phyloP scores from a whole-genome alignment of 495 filamentous ascomycete genomes.

The Neurospora sp. region DNA sequence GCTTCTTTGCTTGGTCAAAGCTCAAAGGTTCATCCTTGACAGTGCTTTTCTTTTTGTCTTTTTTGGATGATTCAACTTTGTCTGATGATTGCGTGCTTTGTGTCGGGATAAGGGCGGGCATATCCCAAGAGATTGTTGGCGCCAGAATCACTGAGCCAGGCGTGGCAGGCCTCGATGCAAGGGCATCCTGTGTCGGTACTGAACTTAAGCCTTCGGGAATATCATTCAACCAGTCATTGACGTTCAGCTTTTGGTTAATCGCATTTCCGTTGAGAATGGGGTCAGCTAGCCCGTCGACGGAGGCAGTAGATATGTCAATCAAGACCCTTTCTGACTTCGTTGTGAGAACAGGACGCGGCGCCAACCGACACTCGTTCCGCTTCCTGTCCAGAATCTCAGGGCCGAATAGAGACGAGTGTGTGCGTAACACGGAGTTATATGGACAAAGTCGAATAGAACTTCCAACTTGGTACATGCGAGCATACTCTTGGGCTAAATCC shows the following conservation, averaged over 20 bases:
- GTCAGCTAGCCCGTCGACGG: background rate
- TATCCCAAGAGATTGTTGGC: slow-evolving; percentile 1
- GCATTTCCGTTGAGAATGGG: background rate
- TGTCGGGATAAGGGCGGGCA: slow-evolving; percentile 6
- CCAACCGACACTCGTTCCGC: background rate
- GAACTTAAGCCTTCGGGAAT: background rate
- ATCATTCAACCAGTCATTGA: background rate
- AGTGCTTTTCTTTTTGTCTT: background rate
- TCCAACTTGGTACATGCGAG: slow-evolving; percentile 6
- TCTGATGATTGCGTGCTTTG: background rate
- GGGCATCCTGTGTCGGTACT: background rate
- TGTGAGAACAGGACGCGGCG: background rate
- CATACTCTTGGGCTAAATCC: slow-evolving; percentile 6
- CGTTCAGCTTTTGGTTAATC: background rate
- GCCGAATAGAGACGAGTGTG: slow-evolving; percentile 2
- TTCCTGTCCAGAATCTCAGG: slow-evolving; percentile 2
- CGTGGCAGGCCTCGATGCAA: background rate
- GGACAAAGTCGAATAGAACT: slow-evolving; percentile 12
- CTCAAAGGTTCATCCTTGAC: background rate
- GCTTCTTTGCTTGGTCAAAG: background rate
- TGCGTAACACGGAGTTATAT: background rate
- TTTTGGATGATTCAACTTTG: background rate
- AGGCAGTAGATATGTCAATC: background rate
- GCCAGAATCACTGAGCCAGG: background rate
- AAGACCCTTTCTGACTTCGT: background rate